Evolutionary conservation across 2,329 filamentous ascomycete genomes (phyloP), one percentile per base, ranked within the genome.

Genomic region (Phialemoniopsis sp.): DNA sequence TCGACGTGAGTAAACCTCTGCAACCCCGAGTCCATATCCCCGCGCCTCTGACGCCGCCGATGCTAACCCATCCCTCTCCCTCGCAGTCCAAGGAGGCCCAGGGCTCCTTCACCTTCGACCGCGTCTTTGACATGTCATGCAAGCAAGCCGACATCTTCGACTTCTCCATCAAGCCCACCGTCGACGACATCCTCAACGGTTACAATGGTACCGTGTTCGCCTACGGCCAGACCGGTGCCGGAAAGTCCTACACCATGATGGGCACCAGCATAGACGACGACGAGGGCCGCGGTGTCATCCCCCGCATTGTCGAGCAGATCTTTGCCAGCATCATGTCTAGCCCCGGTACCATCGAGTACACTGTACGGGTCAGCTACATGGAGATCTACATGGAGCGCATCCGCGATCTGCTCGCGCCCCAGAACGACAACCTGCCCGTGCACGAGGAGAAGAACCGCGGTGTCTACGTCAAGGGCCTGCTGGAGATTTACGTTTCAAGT

Each of bases 341-440:
- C 53, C 88, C 91, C 32, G 83, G 83, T 54, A 95, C 88, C 51
- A 96, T 97, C 61, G 93, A 97, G 66, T 97, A 97, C 65, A 97
- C 90, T n/a, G 91, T 98, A 38, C 82, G 90, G 41, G 91, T 97
- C 58, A 95, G 89, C 64, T 97, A 97, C 67, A 96, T 98, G 90
- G 93, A 98, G 67, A 97, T 98, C 49, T 98, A 98, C 72, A 98
- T 97, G 93, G 93, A 98, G 70, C 82, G 87, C 52, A 97, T 98
- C 62, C 82, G 91, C 55, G 93, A 98, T 80, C 68, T 98, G 56
- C 71, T 98, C 47, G 82, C 85, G 17, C 93, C 93, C 10, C 86
- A 90, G 44, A 95, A 97, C 64, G 91, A 96, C 68, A 97, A 97
- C 58, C 72, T 98, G 38, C 90, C 91, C 1, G 84, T 97, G n/a